phyloP scores from a whole-genome alignment of 2,329 filamentous ascomycete species.

The Pyricularia pennisetigena region DNA sequence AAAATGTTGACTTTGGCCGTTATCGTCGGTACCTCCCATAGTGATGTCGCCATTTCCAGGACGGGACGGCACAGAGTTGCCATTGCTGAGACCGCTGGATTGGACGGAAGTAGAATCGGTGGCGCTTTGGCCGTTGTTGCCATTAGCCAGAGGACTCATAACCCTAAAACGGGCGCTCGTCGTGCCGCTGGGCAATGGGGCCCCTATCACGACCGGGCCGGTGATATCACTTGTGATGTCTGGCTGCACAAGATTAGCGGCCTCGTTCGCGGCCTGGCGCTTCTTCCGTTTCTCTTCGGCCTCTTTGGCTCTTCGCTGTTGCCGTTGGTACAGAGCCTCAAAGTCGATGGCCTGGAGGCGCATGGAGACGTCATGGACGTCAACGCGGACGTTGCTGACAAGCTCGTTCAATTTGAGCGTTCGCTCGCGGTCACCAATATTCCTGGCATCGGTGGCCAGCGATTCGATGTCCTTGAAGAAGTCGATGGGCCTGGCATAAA shows the following conservation, averaged over 20 bases:
- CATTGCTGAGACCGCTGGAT: conserved; percentile 40
- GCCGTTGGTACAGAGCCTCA: conserved; percentile 69
- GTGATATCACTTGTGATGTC: conserved; percentile 31
- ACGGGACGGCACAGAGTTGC: conserved; percentile 38
- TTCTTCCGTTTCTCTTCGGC: conserved; percentile 53
- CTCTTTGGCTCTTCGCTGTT: conserved; percentile 53
- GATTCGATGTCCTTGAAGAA: conserved; percentile 82
- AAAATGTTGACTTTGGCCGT: conserved; percentile 24
- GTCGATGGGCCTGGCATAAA: conserved; percentile 83
- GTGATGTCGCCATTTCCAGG: conserved; percentile 44
- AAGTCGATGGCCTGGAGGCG: conserved; percentile 56
- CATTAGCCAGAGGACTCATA: conserved; percentile 30
- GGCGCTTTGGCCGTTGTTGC: conserved; percentile 40
- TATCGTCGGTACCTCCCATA: conserved; percentile 48
- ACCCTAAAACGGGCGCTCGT: conserved; percentile 43
- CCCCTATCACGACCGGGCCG: conserved; percentile 52
- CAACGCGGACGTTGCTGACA: conserved; percentile 85
- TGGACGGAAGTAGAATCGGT: conserved; percentile 15
- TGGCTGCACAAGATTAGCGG: conserved; percentile 33
- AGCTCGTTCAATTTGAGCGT: conserved; percentile 86
- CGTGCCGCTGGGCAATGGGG: conserved; percentile 45
- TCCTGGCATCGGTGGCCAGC: conserved; percentile 75
- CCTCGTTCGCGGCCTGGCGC: conserved; percentile 26
- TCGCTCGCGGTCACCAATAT: conserved; percentile 72
- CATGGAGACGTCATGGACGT: conserved; percentile 65